These are phyloP conservation scores for Acidiella bohemica DNA, from an alignment of 495 filamentous ascomycete species.

Conservation along the genomic window DNA sequence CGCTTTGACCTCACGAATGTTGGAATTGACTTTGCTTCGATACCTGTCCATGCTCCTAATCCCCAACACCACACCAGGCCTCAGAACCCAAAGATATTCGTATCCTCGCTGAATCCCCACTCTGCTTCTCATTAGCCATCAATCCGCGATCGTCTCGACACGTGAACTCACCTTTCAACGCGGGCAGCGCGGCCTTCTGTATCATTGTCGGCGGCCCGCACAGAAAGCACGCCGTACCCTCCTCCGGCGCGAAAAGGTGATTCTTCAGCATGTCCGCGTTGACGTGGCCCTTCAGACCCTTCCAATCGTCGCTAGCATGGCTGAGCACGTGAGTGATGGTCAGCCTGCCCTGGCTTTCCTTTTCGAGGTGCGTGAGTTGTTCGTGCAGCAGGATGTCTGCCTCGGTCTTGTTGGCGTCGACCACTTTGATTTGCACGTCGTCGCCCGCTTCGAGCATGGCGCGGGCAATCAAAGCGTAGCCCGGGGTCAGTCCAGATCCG, in stretches of 20 bases:
- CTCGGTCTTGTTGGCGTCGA: constrained; percentile 33
- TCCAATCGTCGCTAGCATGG: constrained; percentile 24
- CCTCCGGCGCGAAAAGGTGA: constrained; percentile 24
- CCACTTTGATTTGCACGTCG: constrained; percentile 22
- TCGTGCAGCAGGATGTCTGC: constrained; percentile 28
- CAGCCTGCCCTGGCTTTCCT: constrained; percentile 22
- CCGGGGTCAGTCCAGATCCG: constrained; percentile 24
- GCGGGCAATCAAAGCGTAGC: constrained; percentile 26
- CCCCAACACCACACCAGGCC: neutral
- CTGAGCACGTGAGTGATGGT: constrained; percentile 28
- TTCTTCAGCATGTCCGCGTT: constrained; percentile 23
- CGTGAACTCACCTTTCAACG: constrained; percentile 17
- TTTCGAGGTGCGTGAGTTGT: constrained; percentile 20
- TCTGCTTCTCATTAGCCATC: neutral
- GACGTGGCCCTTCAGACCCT: constrained; percentile 25
- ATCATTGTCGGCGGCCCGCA: constrained; percentile 31
- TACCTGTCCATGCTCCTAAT: too few relatives aligned
- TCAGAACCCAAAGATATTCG: constrained; percentile 10
- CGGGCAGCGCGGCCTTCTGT: constrained; percentile 27
- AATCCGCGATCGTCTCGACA: neutral
- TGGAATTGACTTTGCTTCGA: too few relatives aligned
- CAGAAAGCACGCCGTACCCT: constrained; percentile 21
- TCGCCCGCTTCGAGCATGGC: constrained; percentile 18
- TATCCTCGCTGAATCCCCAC: constrained; percentile 13
- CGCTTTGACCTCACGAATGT: too few relatives aligned